Evolutionary conservation across 2,329 filamentous ascomycete genomes (phyloP), one percentile per base, ranked within the genome.

Genomic region (Coniochaeta pulveracea): DNA sequence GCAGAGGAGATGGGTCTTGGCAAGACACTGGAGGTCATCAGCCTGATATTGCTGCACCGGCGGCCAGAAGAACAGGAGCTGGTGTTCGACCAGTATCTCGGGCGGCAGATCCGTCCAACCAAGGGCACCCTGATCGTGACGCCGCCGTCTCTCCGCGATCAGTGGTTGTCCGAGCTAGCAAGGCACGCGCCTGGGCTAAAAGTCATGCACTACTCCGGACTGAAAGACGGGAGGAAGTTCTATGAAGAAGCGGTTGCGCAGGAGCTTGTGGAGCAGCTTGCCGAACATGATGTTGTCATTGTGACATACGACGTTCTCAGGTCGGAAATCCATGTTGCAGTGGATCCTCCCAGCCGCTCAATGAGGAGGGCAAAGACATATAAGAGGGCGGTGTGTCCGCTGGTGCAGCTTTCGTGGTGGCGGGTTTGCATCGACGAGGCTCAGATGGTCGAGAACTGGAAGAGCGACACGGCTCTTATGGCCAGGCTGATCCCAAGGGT

Each of bases 371-470:
- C 70, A 35, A 74, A 78, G 44, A 75, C 71, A 36, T 80, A 83
- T 35, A 64, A 76, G 38, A 68, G 77, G 18, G 66, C 69, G 3
- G 77, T 67, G 33, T 91, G 85, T 4, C 88, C 88, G 0, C 63
- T 96, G 6, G 76, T 88, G 8, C 72, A 82, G 43, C 73, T 95
- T 12, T 75, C 69, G 2, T 96, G 85, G 86, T 95, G 86, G 85
- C 71, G 89, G 26, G 73, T 93, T 2, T 77, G 76, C 34, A 64
- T 82, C 2, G 78, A 82, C 37, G 86, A 79, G 61, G 78, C 89
- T 1, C 91, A 98, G 49, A 93, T 94, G 81, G 77, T 96, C 26
- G 89, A 96, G 51, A 89, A 75, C 43, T 85, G 86, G 21, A 77
- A 93, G 4, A 88, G 76, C 45, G 79, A 85, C 44, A 84, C 89